Base-by-base conservation (phyloP, 768 basidiomycete species). In the Termitomyces sp. region DNA sequence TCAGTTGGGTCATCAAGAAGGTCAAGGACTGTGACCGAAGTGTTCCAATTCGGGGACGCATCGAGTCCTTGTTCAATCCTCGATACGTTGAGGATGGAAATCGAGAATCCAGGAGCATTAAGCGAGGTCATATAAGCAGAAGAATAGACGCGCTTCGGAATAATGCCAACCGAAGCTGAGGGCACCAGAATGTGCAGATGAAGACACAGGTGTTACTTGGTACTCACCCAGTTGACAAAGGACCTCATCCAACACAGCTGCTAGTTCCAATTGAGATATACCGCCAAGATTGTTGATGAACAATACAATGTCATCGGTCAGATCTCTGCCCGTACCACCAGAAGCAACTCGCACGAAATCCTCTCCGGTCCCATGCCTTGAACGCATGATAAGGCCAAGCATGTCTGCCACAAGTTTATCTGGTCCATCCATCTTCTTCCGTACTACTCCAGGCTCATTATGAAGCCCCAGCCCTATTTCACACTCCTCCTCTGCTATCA, bases 271-370 rank as follows among this genome's bases (percentile, higher is more conserved):
- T 60, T 75, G 75, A 6, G 74, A 76, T 56, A 79, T 65, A 1
- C 82, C 81, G 29, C 83, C 82, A 18, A 85, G 73, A 59, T 85
- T 85, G 58, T 85, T 84, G 26, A 83, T 63, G 53, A 82, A 78
- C 28, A 85, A 59, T 5, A 81, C 74, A 0, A 71, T 66, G 5
- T 79, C 77, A 57, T 89, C 86, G 12, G 50, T 45, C 39, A 26
- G 7, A 33, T 49, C n/a, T 15, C 28, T 18, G 2, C 76, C 70
- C 42, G 74, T 73, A 54, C 69, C 66, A 58, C 78, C 36, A 15
- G 52, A 51, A 7, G 29, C 46, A 24, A 62, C 20, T 33, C 10
- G 37, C 31, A 51, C 51, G 45, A 56, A 69, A 46, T 44, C 26
- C 16, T 31, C 36, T 28, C 59, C 37, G 74, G 67, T 31, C 83